Percentiles rank a stretch among this genome's conserved stretches.
Conservation (phyloP, 176 grass and related monocot species). For the Juncus effusus region DNA sequence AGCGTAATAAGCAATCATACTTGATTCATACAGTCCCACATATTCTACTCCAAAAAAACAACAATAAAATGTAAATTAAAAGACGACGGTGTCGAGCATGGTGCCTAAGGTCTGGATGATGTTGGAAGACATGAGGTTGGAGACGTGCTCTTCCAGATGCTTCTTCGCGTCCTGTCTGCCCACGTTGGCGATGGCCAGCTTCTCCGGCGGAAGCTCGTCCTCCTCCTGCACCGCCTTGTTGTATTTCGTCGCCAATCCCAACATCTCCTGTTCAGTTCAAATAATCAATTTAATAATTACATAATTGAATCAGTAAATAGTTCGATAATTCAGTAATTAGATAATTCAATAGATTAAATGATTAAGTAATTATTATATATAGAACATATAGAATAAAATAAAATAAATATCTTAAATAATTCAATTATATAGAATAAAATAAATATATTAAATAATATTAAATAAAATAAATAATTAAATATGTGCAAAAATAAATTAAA, state of each 20-base stretch:
- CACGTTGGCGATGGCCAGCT: slow-evolving; percentile 91
- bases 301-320: background rate
- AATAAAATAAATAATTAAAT: too few species aligned
- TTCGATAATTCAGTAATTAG: too few species aligned
- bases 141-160: slow-evolving; percentile 97
- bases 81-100: slow-evolving; percentile 93
- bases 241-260: slow-evolving; percentile 90
- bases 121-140: slow-evolving; percentile 96
- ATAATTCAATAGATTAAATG: too few species aligned
- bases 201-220: slow-evolving; percentile 93
- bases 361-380: too few species aligned
- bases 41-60: background rate
- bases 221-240: slow-evolving; percentile 98
- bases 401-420: too few species aligned
- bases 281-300: slow-evolving; percentile 9
- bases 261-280: slow-evolving; percentile 61
- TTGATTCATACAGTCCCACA: slow-evolving; percentile 6
- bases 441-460: too few species aligned
- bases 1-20: slow-evolving; percentile 15
- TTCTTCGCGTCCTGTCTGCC: slow-evolving; percentile 95
- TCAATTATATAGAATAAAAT: too few species aligned
- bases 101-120: slow-evolving; percentile 94
- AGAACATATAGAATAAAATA: too few species aligned
- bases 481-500: too few species aligned
- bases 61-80: slow-evolving; percentile 36